Base-by-base conservation (phyloP, 2,329 filamentous ascomycete genomes). In the Didymella arachidicola region DNA sequence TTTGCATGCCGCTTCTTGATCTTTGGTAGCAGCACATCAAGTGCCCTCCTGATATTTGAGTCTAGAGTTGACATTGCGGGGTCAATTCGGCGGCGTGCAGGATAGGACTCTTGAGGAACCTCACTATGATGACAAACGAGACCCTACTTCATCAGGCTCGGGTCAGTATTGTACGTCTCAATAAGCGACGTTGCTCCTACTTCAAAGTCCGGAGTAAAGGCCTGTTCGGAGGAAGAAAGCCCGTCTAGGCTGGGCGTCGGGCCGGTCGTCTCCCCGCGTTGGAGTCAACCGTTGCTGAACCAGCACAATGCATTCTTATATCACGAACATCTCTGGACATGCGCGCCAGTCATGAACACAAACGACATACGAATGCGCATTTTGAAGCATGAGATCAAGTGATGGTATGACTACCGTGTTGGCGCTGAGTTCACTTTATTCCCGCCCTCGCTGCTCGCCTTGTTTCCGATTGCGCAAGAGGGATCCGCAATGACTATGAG, bases 11-110 rank as follows among this genome's bases (percentile, higher is more conserved):
- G 61, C 2, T 60, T 25, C 41, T 61, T 64, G 42, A 76, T 71
- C 47, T 69, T 68, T 2, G 73, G 73, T 4, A 72, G 48, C 8
- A 76, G 63, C 16, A 66, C 51, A 18, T 72, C 63, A 11, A 76
- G 69, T 5, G 68, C 66, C 14, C 57, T 64, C 6, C 63, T 67
- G n/a, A 75, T 69, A 59, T 71, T 74, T 26, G 67, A 43, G 39
- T 72, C 68, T 1, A 76, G 62, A 5, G 57, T 52, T 7, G 66
- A 58, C 72, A 75, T 75, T 49, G 57, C 51, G 44, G 57, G 50
- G 50, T 53, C 39, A 25, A 34, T 1, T 18, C 2, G 43, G 10
- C 11, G 18, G n/a, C 22, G 4, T 29, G 18, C 10, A 19, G n/a
- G n/a, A 11, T n/a, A 2, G n/a, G 25, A 26, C 25, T 7, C n/a